Evolutionary conservation across 305 asterid genomes (phyloP), one percentile per base, ranked within the genome.

Genomic region (Solanum chacoense): DNA sequence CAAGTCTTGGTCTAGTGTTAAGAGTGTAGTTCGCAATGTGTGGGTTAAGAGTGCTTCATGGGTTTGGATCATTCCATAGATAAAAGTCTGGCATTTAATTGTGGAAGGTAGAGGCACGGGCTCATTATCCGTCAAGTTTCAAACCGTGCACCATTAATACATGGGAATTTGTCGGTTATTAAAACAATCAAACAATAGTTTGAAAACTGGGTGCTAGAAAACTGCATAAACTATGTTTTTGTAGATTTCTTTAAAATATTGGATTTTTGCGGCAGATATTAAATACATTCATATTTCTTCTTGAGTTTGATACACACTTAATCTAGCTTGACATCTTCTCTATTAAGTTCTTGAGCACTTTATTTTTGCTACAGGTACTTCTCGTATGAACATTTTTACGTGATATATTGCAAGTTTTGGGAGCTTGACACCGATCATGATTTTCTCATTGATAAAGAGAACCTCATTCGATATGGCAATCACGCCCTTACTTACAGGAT

Each of bases 371-470:
- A 84, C 97, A 97, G 99, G 95, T 96, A 95, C 94, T 97, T 97
- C 94, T 97, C 99, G 11, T 97, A 97, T 89, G 99, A 97, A 91
- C 99, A 97, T 92, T 97, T 97, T 88, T 97, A 97, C 87, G 99
- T 97, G 94, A 97, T 97, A 94, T 97, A 97, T 92, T 97, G 99
- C 98, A 97, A 97, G 94, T 97, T 97, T 89, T 97, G 99, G 99
- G 99, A 97, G 95, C 98, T 97, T 92, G 99, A 97, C 85, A 93
- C 97, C 20, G 99, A 97, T 93, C 99, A 97, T 88, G 99, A 97
- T 91, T 97, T 97, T 92, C 93, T 95, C 92, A 97, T 97, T 88
- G 99, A 97, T 91, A 97, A 97, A 91, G 99, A 97, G 93, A 96
- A 96, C 91, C 99, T 97, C 93, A 95, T 97, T 88, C 94, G 97